Conservation (phyloP, 2,329 filamentous ascomycete genomes). For the Aspergillus pseudoterreus region DNA sequence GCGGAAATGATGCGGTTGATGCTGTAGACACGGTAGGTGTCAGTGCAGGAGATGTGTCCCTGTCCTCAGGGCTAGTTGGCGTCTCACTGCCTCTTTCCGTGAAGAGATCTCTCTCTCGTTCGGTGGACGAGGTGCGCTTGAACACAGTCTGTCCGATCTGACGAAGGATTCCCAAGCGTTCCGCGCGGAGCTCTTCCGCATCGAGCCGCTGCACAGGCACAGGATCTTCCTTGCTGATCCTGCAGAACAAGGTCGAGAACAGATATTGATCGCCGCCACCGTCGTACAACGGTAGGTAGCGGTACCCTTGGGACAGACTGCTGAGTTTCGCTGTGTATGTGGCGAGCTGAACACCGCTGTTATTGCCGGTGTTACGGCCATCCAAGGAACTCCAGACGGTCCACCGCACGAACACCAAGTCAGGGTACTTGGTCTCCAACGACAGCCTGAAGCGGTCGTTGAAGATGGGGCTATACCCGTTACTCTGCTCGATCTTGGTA, state of each 20-base stretch:
- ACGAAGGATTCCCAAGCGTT: conserved; percentile 40
- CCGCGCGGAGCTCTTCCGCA: conserved; percentile 37
- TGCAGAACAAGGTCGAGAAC: conserved; percentile 91
- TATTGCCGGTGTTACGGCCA: conserved; percentile 65
- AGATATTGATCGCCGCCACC: conserved; percentile 86
- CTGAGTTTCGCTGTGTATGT: conserved; percentile 90
- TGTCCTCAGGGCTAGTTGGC: conserved; percentile 28
- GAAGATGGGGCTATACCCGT: conserved; percentile 91
- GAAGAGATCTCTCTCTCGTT: conserved; percentile 32
- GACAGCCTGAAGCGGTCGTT: conserved; percentile 74
- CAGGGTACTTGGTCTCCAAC: conserved; percentile 89
- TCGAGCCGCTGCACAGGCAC: conserved; percentile 40
- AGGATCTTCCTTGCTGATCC: conserved; percentile 64
- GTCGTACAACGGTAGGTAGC: conserved; percentile 85
- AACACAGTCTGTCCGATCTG: conserved; percentile 44
- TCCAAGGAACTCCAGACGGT: conserved; percentile 84
- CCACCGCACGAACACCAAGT: conserved; percentile 89
- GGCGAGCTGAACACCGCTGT: conserved; percentile 63
- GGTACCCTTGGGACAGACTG: conserved; percentile 86
- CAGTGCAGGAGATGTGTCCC: conserved; percentile 31
- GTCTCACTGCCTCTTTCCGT: conserved; percentile 28
- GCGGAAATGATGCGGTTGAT: conserved; percentile 31
- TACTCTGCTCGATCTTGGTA: conserved; percentile 76
- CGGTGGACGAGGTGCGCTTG: conserved; percentile 39
- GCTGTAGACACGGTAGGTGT: conserved; percentile 34